Percentiles rank a stretch among this genome's conserved stretches.
Evolutionary conservation across 108 stramenopile species (phyloP).

Genomic region (Chaetoceros muelleri): DNA sequence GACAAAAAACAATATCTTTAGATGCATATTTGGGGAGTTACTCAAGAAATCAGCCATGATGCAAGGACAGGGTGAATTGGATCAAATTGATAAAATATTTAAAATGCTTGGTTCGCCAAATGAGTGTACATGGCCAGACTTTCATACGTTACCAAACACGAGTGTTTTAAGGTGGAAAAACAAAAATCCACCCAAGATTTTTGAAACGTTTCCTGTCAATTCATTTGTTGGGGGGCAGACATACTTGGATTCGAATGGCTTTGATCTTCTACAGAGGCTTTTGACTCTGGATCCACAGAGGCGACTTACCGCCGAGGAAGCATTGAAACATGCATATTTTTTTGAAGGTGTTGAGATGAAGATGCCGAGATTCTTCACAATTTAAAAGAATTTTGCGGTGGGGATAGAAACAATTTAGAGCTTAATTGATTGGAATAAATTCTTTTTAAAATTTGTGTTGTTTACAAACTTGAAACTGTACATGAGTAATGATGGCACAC

Average conservation of each 20-base stretch:
- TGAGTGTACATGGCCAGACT: slow-evolving; percentile 70
- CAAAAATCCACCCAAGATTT: slow-evolving; percentile 24
- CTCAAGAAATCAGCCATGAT: slow-evolving; percentile 84
- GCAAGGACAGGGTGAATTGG: slow-evolving; percentile 89
- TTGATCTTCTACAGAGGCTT: slow-evolving; percentile 72
- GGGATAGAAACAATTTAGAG: no score
- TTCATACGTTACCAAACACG: slow-evolving; percentile 48
- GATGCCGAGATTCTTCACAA: no score
- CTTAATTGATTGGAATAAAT: no score
- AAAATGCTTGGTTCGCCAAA: slow-evolving; percentile 78
- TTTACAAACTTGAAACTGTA: no score
- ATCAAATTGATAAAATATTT: slow-evolving; percentile 95
- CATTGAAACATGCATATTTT: no score
- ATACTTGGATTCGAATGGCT: slow-evolving; percentile 74
- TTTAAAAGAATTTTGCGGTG: no score
- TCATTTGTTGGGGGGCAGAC: slow-evolving; percentile 54
- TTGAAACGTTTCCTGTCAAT: slow-evolving; percentile 51
- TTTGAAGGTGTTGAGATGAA: no score
- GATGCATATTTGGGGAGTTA: slow-evolving; percentile 97
- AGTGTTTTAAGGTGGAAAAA: slow-evolving; percentile 72
- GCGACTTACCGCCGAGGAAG: slow-evolving; percentile 84
- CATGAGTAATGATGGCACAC: no score
- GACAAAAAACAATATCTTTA: slow-evolving; percentile 52
- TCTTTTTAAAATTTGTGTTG: no score
- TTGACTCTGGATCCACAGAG: slow-evolving; percentile 81